Base-by-base conservation (phyloP, 768 basidiomycete genomes). In the Suillus placidus region DNA sequence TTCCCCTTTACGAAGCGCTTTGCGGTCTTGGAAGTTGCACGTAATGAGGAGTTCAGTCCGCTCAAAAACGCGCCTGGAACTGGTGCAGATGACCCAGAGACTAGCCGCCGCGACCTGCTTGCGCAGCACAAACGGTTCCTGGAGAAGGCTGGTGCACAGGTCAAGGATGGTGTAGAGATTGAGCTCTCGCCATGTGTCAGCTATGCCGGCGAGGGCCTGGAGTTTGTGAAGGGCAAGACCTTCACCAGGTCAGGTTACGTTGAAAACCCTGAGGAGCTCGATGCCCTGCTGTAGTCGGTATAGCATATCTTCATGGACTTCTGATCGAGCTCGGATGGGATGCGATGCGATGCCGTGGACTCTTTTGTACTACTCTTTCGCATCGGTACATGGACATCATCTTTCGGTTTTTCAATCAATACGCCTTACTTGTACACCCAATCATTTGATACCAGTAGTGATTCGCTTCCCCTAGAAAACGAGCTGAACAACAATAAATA, bases 31-130 rank as follows among this genome's bases (percentile, higher is more conserved):
- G 95, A 98, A 77, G 94, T 97, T 52, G 86, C 87, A 60, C 82
- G 97, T 64, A 82, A 84, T 66, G 93, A 97, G 66, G 97, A 99
- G 79, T 99, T 99, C 72, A 95, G 93, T 68, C 97, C 97, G 42
- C 78, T 99, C 76, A 99, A 99, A 83, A 99, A 99, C 73, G 97
- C 95, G 9, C 95, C 95, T 0, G 95, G 95, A 1, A 92, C 93
- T 0, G 91, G 91, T 32, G 83, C 92, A 18, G 97, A 99, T 75
- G 90, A 94, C 74, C 92, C 96, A 18, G 88, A 89, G 65, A 97
- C 97, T 37, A 96, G 94, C 71, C 86, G 95, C 55, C 85, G 88
- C 47, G 97, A 99, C 79, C 82, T 99, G 57, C 84, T 98, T 62
- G 85, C 88, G 35, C 95, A 97, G 80, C 94, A 98, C 75, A 85